Conservation (phyloP, 2,329 filamentous ascomycete species). For the Orbilia oligospora region DNA sequence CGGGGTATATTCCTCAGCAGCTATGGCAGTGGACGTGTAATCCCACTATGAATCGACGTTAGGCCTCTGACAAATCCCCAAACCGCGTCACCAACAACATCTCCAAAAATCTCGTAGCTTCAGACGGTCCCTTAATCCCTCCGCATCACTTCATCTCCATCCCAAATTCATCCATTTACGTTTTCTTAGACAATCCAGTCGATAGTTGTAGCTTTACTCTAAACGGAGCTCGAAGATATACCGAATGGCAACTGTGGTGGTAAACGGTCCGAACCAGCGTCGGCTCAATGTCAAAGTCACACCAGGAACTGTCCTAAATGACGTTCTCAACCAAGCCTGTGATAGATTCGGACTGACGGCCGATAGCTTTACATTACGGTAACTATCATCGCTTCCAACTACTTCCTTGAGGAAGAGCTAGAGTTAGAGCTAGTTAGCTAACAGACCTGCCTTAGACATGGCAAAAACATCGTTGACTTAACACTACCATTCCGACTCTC, state of each 20-base stretch:
- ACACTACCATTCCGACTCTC: slow-evolving; percentile 86
- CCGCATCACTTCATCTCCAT: not conserved
- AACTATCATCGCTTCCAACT: slow-evolving; percentile 16
- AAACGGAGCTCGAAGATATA: not conserved
- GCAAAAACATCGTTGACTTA: slow-evolving; percentile 87
- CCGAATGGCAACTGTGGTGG: slow-evolving; percentile 51
- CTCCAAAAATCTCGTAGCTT: not conserved
- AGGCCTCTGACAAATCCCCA: slow-evolving; percentile 39
- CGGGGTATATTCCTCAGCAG: slow-evolving; percentile 10
- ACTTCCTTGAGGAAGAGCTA: not conserved
- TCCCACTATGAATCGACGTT: slow-evolving; percentile 19
- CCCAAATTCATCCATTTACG: not conserved
- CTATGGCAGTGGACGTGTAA: slow-evolving; percentile 30
- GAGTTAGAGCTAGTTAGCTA: not conserved
- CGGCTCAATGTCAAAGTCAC: slow-evolving; percentile 86
- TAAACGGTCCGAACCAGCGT: slow-evolving; percentile 73
- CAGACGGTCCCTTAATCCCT: not conserved
- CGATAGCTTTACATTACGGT: slow-evolving; percentile 73
- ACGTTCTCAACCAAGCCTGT: slow-evolving; percentile 90
- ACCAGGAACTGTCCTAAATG: slow-evolving; percentile 83
- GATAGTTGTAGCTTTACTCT: not conserved
- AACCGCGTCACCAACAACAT: slow-evolving; percentile 13
- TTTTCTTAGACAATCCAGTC: not conserved
- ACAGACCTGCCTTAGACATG: slow-evolving; percentile 72
- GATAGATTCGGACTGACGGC: slow-evolving; percentile 81